These are phyloP conservation scores for Protostelium mycophagum DNA, from an alignment of 78 protist genomes.

Conservation along the genomic window DNA sequence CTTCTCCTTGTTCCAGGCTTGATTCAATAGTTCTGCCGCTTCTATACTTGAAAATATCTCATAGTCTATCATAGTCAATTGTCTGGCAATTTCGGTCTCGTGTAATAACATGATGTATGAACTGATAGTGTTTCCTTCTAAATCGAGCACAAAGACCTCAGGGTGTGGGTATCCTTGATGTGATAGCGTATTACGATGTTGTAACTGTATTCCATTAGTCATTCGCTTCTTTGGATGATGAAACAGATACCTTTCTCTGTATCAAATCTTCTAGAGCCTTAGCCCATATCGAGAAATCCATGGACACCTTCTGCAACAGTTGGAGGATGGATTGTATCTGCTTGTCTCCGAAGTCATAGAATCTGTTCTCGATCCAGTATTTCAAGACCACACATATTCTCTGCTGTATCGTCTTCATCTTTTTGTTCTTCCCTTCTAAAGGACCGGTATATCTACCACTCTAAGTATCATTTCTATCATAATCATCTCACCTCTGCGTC, in stretches of 20 bases:
- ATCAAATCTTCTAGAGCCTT: not conserved
- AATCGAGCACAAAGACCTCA: slow-evolving; percentile 42
- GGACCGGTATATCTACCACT: no score
- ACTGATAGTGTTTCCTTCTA: slow-evolving; percentile 32
- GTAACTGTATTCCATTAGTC: no score
- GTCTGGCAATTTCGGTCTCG: slow-evolving; percentile 65
- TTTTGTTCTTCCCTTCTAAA: not conserved
- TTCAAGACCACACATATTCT: slow-evolving; percentile 56
- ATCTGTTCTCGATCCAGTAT: slow-evolving; percentile 54
- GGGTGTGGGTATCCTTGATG: no score
- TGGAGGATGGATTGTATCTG: slow-evolving; percentile 2
- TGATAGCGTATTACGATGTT: no score
- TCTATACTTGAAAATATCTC: slow-evolving; percentile 36
- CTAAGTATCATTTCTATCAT: no score
- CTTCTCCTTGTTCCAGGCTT: slow-evolving; percentile 47
- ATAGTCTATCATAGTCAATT: slow-evolving; percentile 52
- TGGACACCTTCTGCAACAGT: slow-evolving; percentile 7
- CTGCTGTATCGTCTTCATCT: slow-evolving; percentile 23
- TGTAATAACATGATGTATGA: slow-evolving; percentile 11
- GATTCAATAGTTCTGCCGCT: slow-evolving; percentile 52
- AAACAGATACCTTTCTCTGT: not conserved
- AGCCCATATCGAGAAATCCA: slow-evolving; percentile 4
- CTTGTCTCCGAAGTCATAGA: slow-evolving; percentile 33
- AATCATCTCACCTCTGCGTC: slow-evolving; percentile 22
- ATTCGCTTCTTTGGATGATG: no score